Evolutionary conservation across 192 early-diverging fungal species (phyloP).

Genomic region (Gonapodya sp.): DNA sequence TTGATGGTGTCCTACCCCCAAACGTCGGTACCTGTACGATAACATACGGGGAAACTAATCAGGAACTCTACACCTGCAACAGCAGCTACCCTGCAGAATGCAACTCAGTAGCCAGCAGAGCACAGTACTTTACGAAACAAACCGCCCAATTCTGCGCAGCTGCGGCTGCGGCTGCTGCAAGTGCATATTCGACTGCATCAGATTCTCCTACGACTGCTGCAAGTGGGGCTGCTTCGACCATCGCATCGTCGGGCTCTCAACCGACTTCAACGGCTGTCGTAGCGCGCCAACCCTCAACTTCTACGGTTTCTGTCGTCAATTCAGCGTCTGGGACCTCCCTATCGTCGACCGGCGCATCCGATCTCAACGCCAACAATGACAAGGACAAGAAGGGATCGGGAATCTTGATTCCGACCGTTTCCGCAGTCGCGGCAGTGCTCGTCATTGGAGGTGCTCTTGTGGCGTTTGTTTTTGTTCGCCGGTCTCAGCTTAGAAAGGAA

Average conservation of each 20-base stretch:
- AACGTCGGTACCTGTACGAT: not conserved
- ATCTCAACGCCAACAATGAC: not conserved
- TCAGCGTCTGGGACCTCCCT: not conserved
- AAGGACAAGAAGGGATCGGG: not conserved
- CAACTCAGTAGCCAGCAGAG: not conserved
- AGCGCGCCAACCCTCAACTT: too few relatives aligned
- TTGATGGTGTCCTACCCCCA: not conserved
- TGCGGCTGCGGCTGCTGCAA: not conserved
- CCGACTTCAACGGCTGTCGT: too few relatives aligned
- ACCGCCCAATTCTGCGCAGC: not conserved
- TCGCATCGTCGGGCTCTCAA: too few relatives aligned
- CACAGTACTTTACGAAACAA: not conserved
- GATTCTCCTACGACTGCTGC: not conserved
- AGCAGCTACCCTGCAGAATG: not conserved
- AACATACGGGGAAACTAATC: not conserved
- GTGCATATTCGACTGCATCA: not conserved
- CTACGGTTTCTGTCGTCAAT: too few relatives aligned
- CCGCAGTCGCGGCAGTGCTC: not conserved
- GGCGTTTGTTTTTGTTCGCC: not conserved
- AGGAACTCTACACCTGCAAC: not conserved
- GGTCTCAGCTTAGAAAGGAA: not conserved
- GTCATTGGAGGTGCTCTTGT: not conserved
- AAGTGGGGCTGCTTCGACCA: not conserved
- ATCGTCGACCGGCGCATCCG: too few relatives aligned
- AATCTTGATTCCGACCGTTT: not conserved